These are phyloP conservation scores for Colletotrichum siamense DNA, from an alignment of 2,329 filamentous ascomycete genomes.

Conservation along the genomic window DNA sequence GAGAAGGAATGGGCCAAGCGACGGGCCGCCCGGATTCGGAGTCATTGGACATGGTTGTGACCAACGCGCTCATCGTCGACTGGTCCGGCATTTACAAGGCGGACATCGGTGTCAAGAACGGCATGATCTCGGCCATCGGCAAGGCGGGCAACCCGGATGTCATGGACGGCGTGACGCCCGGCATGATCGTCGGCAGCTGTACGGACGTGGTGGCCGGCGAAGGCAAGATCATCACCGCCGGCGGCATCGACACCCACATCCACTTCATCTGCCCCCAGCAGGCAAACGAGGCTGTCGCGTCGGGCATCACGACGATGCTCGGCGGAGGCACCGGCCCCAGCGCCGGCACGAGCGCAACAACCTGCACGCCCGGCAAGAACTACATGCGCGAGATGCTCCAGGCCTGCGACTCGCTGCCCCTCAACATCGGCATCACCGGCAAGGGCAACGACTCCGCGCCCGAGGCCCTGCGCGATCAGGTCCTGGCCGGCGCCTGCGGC, in stretches of 20 bases:
- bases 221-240: conserved; percentile 88
- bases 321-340: conserved; percentile 91
- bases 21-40: conserved; percentile 75
- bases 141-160: conserved; percentile 98
- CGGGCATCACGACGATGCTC: conserved; percentile 88
- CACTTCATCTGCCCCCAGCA: conserved; percentile 97
- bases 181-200: conserved; percentile 83
- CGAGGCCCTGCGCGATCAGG: conserved; percentile 77
- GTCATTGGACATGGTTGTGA: conserved; percentile 83
- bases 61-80: conserved; percentile 89
- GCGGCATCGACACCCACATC: conserved; percentile 88
- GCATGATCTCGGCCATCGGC: conserved; percentile 85
- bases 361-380: conserved; percentile 85
- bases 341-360: conserved; percentile 89
- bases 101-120: conserved; percentile 91
- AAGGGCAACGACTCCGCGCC: conserved; percentile 88
- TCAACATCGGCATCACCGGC: conserved; percentile 90
- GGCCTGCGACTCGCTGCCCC: conserved; percentile 78
- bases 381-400: conserved; percentile 91
- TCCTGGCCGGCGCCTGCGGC: conserved; percentile 83
- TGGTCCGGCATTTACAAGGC: conserved; percentile 95
- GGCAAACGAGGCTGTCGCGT: conserved; percentile 79
- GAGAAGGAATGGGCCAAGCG: conserved; percentile 96
- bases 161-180: conserved; percentile 83
- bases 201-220: conserved; percentile 94